Conservation (phyloP, 2,329 filamentous ascomycete species). For the Claviceps spartinae region DNA sequence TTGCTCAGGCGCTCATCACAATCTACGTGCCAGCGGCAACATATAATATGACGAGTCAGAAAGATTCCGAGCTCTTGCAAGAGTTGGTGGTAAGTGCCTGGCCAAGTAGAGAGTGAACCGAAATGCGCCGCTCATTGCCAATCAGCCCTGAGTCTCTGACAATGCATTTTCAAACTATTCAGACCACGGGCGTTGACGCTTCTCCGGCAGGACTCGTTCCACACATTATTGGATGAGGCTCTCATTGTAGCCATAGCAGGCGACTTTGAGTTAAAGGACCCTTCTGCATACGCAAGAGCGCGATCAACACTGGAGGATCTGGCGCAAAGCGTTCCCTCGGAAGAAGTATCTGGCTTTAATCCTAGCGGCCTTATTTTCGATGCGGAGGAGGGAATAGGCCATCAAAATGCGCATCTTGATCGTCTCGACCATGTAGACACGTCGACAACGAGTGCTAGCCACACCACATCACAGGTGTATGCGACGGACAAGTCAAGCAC, state of each 20-base stretch:
- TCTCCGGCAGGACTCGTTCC: slow-evolving; percentile 49
- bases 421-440: slow-evolving; percentile 8
- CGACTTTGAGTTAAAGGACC: slow-evolving; percentile 54
- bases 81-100: slow-evolving; percentile 17
- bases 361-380: slow-evolving; percentile 53
- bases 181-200: not conserved
- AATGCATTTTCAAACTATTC: too few species aligned
- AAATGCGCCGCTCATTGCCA: not conserved
- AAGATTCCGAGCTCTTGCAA: slow-evolving; percentile 13
- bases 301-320: slow-evolving; percentile 50
- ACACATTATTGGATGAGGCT: slow-evolving; percentile 61
- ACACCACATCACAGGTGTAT: slow-evolving; percentile 13
- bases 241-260: slow-evolving; percentile 61
- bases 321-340: slow-evolving; percentile 46
- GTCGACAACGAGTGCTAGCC: slow-evolving; percentile 15
- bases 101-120: not conserved
- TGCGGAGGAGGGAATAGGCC: slow-evolving; percentile 13
- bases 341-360: slow-evolving; percentile 68
- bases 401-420: not conserved
- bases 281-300: slow-evolving; percentile 38
- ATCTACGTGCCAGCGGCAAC: not conserved
- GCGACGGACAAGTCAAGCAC: slow-evolving; percentile 13
- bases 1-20: not conserved
- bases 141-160: not conserved
- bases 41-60: slow-evolving; percentile 13